Conservation (phyloP, 2,329 filamentous ascomycete species). For the Penicillium sp. region DNA sequence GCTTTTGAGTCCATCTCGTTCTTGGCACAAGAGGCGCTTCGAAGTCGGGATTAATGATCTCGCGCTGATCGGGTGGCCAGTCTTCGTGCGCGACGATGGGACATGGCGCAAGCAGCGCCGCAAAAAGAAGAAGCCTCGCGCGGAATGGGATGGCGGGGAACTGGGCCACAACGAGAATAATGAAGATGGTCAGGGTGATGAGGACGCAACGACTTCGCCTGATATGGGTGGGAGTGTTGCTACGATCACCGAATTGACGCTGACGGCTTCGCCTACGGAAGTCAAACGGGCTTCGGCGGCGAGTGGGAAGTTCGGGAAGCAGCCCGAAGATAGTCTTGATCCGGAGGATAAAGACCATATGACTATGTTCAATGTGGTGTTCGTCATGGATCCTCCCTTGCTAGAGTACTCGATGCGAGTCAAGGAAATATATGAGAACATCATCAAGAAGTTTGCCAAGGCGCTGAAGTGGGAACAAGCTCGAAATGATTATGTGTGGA, state of each 20-base stretch:
- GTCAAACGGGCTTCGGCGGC: constrained; percentile 26
- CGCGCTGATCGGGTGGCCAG: constrained; percentile 78
- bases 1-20: constrained; percentile 71
- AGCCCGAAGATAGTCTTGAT: constrained; percentile 28
- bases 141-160: constrained; percentile 34
- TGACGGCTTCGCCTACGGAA: constrained; percentile 25
- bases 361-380: constrained; percentile 98
- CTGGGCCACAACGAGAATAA: constrained; percentile 39
- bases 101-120: constrained; percentile 70
- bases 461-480: constrained; percentile 92
- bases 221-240: constrained; percentile 34
- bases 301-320: constrained; percentile 24
- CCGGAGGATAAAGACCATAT: constrained; percentile 61
- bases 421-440: constrained; percentile 81
- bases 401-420: constrained; percentile 72
- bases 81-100: constrained; percentile 78
- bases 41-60: constrained; percentile 79
- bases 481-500: constrained; percentile 86
- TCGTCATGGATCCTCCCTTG: constrained; percentile 78
- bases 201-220: constrained; percentile 26
- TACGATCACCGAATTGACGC: constrained; percentile 30
- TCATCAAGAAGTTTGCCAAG: constrained; percentile 90
- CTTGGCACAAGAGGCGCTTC: constrained; percentile 79
- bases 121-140: constrained; percentile 41
- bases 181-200: constrained; percentile 38